A percentile compares a stretch with the other conserved stretches of the same genome.
phyloP scores from a whole-genome alignment of 345 rosid species.

The Theobroma cacao region DNA sequence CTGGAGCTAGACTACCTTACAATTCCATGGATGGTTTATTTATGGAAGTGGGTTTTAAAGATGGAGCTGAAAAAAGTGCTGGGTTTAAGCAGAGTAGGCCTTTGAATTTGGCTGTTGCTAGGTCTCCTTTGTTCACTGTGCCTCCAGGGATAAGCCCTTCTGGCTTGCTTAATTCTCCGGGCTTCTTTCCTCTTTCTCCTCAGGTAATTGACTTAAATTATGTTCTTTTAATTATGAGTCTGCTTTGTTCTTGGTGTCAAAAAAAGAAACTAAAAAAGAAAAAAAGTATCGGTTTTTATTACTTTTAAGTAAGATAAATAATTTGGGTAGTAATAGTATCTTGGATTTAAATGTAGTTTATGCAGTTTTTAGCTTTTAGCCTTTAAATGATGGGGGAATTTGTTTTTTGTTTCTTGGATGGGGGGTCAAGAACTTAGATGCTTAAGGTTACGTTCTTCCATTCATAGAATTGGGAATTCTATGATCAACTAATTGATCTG shows the following conservation, averaged over 20 bases:
- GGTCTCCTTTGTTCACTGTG: slow-evolving; percentile 62
- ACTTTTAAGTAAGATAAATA: neutral
- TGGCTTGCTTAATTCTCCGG: slow-evolving; percentile 75
- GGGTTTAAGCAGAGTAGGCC: slow-evolving; percentile 59
- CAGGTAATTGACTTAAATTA: slow-evolving; percentile 41
- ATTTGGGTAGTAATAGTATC: neutral
- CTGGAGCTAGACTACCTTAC: slow-evolving; percentile 32
- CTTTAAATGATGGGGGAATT: neutral
- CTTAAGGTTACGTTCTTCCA: neutral
- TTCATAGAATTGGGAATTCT: neutral
- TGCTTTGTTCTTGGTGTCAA: neutral
- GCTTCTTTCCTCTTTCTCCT: slow-evolving; percentile 71
- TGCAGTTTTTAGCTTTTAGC: neutral
- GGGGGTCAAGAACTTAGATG: neutral
- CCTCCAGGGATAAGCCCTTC: slow-evolving; percentile 96
- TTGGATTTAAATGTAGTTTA: neutral
- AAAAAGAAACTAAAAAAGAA: neutral
- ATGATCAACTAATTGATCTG: neutral
- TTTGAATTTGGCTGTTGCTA: slow-evolving; percentile 42
- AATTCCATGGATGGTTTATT: slow-evolving; percentile 12
- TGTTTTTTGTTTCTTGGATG: neutral
- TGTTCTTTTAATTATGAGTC: slow-evolving; percentile 9
- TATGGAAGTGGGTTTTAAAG: slow-evolving; percentile 31
- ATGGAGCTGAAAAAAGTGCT: slow-evolving; percentile 32
- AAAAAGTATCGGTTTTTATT: neutral